Base-by-base conservation (phyloP, 2,329 filamentous ascomycete genomes). In the Zymoseptoria crescenta region DNA sequence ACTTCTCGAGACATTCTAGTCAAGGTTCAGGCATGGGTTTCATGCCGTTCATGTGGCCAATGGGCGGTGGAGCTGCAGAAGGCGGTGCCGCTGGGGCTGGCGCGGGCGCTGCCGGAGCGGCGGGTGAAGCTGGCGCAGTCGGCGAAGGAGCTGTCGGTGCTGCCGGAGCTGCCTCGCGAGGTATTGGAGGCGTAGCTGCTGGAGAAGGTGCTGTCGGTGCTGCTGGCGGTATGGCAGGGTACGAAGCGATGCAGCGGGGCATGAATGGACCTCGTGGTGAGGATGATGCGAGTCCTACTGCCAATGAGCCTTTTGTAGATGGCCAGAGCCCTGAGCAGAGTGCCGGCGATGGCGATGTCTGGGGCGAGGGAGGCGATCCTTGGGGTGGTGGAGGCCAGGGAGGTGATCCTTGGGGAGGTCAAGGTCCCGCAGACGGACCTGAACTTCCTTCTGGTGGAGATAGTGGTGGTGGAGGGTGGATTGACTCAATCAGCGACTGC, bases 1-100 rank as follows among this genome's bases (percentile, higher is more conserved):
- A 87, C 71, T 87, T 87, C 73, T 86, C 83, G 59, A 77, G 83
- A 1, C 82, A 86, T 62, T 83, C 81, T 56, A 70, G 74, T 19
- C 69, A 74, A 2, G 76, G 77, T 8, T 73, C 60, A 16, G 68
- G 74, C 16, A 72, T 78, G 16, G 75, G 79, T 1, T 76, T 79
- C 48, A 77, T 85, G 68, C 83, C 83, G 0, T 67, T 84, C 54
- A 80, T 77, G 73, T 74, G 82, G 59, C 77, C 78, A 1, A 72
- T 73, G 72, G 68, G 68, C 9, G 68, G 63, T 27, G 64, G 63
- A 0, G 68, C 68, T 4, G 69, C 66, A 8, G 68, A 64, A 45
- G 68, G 73, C 8, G 77, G 76, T 13, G 76, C 74, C 4, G 75
- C 68, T 35, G 73, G 68, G 21, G 72, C 64, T 6, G 71, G 67